Evolutionary conservation across 2,329 filamentous ascomycete genomes (phyloP).

Genomic region (Zelopaecilomyces penicillatus): DNA sequence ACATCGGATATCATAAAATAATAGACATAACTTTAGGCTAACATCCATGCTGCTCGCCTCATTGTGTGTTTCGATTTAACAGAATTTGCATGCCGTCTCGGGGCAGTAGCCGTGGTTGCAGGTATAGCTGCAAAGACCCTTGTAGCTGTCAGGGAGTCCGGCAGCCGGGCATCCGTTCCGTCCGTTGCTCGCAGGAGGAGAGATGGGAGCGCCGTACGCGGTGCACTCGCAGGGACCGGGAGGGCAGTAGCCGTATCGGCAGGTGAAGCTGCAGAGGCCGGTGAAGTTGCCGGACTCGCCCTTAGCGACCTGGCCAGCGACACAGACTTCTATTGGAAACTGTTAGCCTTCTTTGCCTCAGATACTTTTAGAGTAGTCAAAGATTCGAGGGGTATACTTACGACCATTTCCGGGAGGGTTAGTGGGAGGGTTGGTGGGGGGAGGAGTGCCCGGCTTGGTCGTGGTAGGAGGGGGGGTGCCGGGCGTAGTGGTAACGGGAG

Average conservation of each 20-base stretch:
- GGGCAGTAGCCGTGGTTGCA: constrained; percentile 41
- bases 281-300: constrained; percentile 23
- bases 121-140: constrained; percentile 37
- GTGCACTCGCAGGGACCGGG: constrained; percentile 25
- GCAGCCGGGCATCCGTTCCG: constrained; percentile 24
- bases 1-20: no score
- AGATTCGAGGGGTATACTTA: constrained; percentile 5
- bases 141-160: constrained; percentile 27
- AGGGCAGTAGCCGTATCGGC: constrained; percentile 24
- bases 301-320: constrained; percentile 19
- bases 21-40: no score
- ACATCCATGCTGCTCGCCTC: no score
- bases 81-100: constrained; percentile 18
- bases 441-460: constrained; percentile 9
- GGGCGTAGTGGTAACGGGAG: constrained; percentile 10
- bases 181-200: constrained; percentile 17
- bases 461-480: constrained; percentile 27
- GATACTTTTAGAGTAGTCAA: no score
- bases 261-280: constrained; percentile 28
- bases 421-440: constrained; percentile 26
- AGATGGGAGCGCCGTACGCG: constrained; percentile 20
- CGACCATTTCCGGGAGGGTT: constrained; percentile 5
- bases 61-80: background rate
- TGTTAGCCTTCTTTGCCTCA: background rate
- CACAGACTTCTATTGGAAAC: constrained; percentile 13